Base-by-base conservation (phyloP, 805 yeast genomes). In the Candida silvicultrix region DNA sequence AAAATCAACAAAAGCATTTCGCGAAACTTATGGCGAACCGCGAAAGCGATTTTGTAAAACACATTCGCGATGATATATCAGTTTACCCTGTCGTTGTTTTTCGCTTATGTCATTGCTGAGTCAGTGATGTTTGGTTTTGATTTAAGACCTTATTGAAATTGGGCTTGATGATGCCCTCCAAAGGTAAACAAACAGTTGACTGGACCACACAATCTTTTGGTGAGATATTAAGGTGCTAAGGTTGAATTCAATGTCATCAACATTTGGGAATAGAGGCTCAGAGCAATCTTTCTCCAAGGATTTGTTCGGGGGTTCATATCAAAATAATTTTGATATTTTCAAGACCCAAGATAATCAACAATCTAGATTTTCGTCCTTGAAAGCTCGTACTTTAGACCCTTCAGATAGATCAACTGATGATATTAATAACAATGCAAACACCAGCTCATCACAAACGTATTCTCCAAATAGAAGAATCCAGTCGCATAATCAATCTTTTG, bases 401-500 rank as follows among this genome's bases (percentile, higher is more conserved):
- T 46, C 50, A 21, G 58, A 56, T 37, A 47, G 58, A 41, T 53
- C 59, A 1, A 32, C 49, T 5, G 59, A 58, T 32, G 61, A 57
- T 21, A 38, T 54, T 16, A 43, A 45, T 2, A 43, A 49, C 14
- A 5, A 14, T 11, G 41, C 16, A 15, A 32, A 38, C n/a, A 19
- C 41, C 4, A 42, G 19, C 16, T 46, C 46, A n/a, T 46, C 58
- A 2, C 47, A 44, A 34, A 18, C 48, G 1, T 45, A 46, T n/a
- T 48, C 55, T 3, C 57, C 62, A 21, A 48, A 43, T 29, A 55
- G 62, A 56, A 52, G 63, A 42, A 56, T 62, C 2, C 63, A 59
- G 9, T 48, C 49, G 8, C 60, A 56, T 29, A 56, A 50, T 38
- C 53, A 51, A 31, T 38, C 56, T 3, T 40, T 52, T 36, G 58